Evolutionary conservation across 257 asterid species (phyloP), one percentile per base, ranked within the genome.

Genomic region (Salvia miltiorrhiza): DNA sequence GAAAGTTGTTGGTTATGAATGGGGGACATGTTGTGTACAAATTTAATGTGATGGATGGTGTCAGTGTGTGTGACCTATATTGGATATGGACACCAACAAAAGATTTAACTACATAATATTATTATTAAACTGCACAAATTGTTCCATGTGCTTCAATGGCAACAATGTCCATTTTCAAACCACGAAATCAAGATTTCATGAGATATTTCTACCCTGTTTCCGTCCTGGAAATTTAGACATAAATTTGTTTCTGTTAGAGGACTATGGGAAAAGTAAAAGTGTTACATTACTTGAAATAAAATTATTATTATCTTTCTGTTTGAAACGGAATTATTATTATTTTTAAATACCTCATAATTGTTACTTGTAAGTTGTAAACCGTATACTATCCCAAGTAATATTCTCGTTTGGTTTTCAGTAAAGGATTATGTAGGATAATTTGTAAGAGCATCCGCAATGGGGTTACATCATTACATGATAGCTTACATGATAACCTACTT

Each of bases 1-100:
- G 56, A 41, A 66, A 44, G 12, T 5, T 9, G 45, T 32, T 52
- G 2, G 33, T 53, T 24, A 43, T 58, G 14, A 19, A 30, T 14
- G 45, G 72, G 72, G 43, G 49, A 75, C 75, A 69, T 62, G 44
- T 62, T 17, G 58, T 43, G 61, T 39, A 26, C 66, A 60, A 68
- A 52, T 14, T 75, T 68, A 69, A 53, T 41, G 71, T 68, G 74
- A 67, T 67, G 3, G 37, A 48, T 47, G 20, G 56, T 37, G 35
- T 28, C 4, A 0, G 40, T 28, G 61, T 45, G 55, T 6, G 9
- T 67, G 67, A 33, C 58, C 71, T 75, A 61, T 60, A 52, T 50
- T 26, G 32, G 65, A 50, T 69, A 67, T 41, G n/a, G 19, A 74
- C 39, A 39, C 43, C 32, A 57, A 0, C 23, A 60, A 39, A 65